phyloP scores from a whole-genome alignment of 2,329 filamentous ascomycete species.

The Xylaria digitata region DNA sequence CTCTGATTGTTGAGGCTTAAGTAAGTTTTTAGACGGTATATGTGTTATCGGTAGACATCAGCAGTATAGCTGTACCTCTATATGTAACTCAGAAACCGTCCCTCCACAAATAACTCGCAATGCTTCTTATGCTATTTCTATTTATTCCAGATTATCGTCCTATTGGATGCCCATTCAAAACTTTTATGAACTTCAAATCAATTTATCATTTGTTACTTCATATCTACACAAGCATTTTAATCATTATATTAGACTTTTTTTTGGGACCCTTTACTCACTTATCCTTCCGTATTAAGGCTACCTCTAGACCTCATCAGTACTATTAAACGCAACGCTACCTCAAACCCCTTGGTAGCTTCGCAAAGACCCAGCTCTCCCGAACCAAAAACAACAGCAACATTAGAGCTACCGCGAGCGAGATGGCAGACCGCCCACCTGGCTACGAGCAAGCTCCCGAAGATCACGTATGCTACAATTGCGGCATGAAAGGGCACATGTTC shows the following conservation, averaged over 20 bases:
- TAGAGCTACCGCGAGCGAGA: slow-evolving; percentile 33
- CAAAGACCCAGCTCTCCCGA: background rate
- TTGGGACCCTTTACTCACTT: slow-evolving; percentile 10
- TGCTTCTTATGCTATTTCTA: background rate
- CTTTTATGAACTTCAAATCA: background rate
- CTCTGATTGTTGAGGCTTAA: slow-evolving; percentile 2
- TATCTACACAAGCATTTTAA: background rate
- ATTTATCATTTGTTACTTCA: background rate
- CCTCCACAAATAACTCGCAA: background rate
- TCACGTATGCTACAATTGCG: slow-evolving; percentile 51
- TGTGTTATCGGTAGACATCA: background rate
- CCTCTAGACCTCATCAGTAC: background rate
- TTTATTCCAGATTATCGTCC: background rate
- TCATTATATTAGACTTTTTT: background rate
- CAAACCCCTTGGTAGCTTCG: slow-evolving; percentile 6
- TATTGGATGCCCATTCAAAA: background rate
- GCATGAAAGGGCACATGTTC: slow-evolving; percentile 50
- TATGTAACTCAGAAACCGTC: background rate
- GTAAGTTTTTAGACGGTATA: slow-evolving; percentile 25
- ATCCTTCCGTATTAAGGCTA: background rate
- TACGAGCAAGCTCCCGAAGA: slow-evolving; percentile 46
- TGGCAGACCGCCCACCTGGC: slow-evolving; percentile 46
- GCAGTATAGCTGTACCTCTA: background rate
- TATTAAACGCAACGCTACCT: background rate
- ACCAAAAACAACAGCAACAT: background rate